These are phyloP conservation scores for Heritiera fomes DNA, from an alignment of 345 rosid species.

Conservation along the genomic window DNA sequence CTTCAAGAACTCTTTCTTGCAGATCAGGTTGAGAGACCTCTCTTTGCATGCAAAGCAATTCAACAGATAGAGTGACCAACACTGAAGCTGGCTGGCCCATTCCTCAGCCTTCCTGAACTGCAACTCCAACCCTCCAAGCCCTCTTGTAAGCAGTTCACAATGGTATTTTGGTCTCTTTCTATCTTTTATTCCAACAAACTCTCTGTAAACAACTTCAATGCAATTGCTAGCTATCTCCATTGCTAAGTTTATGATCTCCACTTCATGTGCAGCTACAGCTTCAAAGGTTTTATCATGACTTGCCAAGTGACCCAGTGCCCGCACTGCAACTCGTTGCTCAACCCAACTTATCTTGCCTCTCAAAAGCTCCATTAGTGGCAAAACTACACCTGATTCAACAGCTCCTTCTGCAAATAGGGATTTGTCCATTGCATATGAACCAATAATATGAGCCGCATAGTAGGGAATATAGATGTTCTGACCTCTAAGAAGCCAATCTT, in stretches of 20 bases:
- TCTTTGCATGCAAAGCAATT: slow-evolving; percentile 63
- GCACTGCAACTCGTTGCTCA: slow-evolving; percentile 81
- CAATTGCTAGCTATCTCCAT: slow-evolving; percentile 56
- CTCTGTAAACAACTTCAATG: slow-evolving; percentile 45
- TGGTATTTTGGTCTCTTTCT: slow-evolving; percentile 62
- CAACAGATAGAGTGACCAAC: slow-evolving; percentile 68
- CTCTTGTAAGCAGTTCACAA: slow-evolving; percentile 68
- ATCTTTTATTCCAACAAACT: slow-evolving; percentile 49
- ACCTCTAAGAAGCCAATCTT: slow-evolving; percentile 63
- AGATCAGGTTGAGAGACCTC: slow-evolving; percentile 46
- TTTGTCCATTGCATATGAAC: slow-evolving; percentile 75
- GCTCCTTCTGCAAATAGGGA: slow-evolving; percentile 53
- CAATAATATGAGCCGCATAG: slow-evolving; percentile 81
- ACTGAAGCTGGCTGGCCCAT: slow-evolving; percentile 77
- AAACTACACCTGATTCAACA: slow-evolving; percentile 51
- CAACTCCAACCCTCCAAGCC: slow-evolving; percentile 59
- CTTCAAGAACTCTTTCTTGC: slow-evolving; percentile 50
- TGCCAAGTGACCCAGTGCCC: slow-evolving; percentile 71
- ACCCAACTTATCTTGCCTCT: slow-evolving; percentile 84
- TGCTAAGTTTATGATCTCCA: slow-evolving; percentile 47
- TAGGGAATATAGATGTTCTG: slow-evolving; percentile 85
- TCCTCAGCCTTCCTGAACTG: slow-evolving; percentile 75
- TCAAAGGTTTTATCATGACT: slow-evolving; percentile 59
- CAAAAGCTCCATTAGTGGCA: slow-evolving; percentile 71
- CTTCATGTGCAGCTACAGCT: slow-evolving; percentile 51